Percentiles rank a stretch among this genome's conserved stretches.
These are phyloP conservation scores for Coemansia sp. DNA, from an alignment of 192 early-diverging fungal genomes.

Conservation along the genomic window DNA sequence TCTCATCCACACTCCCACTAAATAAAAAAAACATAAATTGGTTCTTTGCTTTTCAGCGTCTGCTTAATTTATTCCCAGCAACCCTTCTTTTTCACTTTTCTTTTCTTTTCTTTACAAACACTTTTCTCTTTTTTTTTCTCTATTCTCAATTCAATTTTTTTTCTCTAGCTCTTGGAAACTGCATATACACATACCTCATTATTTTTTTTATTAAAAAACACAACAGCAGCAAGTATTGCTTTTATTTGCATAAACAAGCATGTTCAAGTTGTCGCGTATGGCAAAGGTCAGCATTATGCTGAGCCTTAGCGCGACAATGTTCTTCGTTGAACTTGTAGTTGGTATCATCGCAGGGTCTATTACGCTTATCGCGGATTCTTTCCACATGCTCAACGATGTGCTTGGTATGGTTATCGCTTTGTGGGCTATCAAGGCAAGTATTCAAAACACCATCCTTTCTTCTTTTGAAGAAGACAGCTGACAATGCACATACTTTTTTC, in stretches of 20 bases:
- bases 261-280: slow-evolving; percentile 53
- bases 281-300: slow-evolving; percentile 63
- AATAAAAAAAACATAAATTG: no score
- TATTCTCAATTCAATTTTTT: no score
- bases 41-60: no score
- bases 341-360: slow-evolving; percentile 77
- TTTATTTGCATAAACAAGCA: not conserved
- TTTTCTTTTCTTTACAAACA: not conserved
- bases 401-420: slow-evolving; percentile 74
- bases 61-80: no score
- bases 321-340: slow-evolving; percentile 77
- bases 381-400: slow-evolving; percentile 90
- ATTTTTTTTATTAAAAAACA: no score
- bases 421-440: slow-evolving; percentile 69
- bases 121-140: not conserved
- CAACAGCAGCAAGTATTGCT: not conserved
- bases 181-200: slow-evolving; percentile 3
- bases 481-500: not conserved
- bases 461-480: not conserved
- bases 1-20: no score
- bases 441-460: not conserved
- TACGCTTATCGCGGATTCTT: slow-evolving; percentile 86
- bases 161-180: no score
- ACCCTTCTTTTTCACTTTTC: no score
- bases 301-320: slow-evolving; percentile 64